Conservation (phyloP, 129 eudicot genomes). For the Helianthus tuberosus region DNA sequence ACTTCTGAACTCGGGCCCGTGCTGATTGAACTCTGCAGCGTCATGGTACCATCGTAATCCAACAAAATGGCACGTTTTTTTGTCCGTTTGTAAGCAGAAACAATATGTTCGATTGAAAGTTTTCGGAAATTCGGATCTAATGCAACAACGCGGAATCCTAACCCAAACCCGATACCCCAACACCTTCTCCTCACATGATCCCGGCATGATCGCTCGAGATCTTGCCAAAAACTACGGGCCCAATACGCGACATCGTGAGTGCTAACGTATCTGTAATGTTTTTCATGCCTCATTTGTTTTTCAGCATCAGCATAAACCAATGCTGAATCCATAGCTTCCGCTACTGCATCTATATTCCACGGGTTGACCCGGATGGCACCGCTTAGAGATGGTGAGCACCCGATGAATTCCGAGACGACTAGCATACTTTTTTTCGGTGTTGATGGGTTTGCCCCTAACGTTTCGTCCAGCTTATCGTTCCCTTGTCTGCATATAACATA, state of each 20-base stretch:
- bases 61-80: slow-evolving; percentile 78
- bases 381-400: slow-evolving; percentile 90
- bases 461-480: slow-evolving; percentile 57
- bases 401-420: slow-evolving; percentile 87
- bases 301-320: slow-evolving; percentile 61
- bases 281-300: slow-evolving; percentile 90
- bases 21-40: slow-evolving; percentile 52
- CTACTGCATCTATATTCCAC: slow-evolving; percentile 86
- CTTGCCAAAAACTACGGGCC: slow-evolving; percentile 88
- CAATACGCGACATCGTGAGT: slow-evolving; percentile 91
- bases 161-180: slow-evolving; percentile 95
- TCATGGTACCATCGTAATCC: slow-evolving; percentile 85
- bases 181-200: slow-evolving; percentile 85
- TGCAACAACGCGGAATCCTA: slow-evolving; percentile 86
- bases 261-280: slow-evolving; percentile 79
- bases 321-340: slow-evolving; percentile 91
- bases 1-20: slow-evolving; percentile 62
- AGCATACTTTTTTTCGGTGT: slow-evolving; percentile 85
- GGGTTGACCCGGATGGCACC: slow-evolving; percentile 94
- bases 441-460: slow-evolving; percentile 54
- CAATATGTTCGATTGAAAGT: slow-evolving; percentile 83
- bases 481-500: slow-evolving; percentile 81
- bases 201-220: slow-evolving; percentile 84
- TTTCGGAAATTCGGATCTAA: slow-evolving; percentile 82
- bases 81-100: slow-evolving; percentile 80